Base-by-base conservation (phyloP, 2,329 filamentous ascomycete genomes). In the Penicillium italicum region DNA sequence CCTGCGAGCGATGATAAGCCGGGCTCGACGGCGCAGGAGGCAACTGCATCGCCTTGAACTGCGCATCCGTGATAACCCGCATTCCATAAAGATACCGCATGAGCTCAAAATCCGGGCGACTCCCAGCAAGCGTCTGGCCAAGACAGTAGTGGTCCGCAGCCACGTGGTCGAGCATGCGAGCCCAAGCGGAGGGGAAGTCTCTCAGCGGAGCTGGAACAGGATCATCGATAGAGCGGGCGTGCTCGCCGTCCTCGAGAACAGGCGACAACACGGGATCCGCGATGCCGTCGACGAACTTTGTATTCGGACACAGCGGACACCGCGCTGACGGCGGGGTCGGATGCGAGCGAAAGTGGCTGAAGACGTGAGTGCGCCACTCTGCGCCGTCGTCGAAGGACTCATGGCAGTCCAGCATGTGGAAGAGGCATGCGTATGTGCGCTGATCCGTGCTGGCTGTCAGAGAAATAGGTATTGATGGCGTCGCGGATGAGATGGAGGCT, bases 31-130 rank as follows among this genome's bases (percentile, higher is more conserved):
- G 70, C 8, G 68, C 65, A 3, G 74, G 72, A 18, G 70, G 66
- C 47, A 77, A 63, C 59, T 79, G 76, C 58, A 76, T 69, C 24
- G 72, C 68, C 60, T 75, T 77, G 59, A 77, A 74, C 56, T 78
- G 73, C 14, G 73, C 72, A 18, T 73, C 71, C 12, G 68, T 72
- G 56, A 79, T 77, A 50, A 79, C 67, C 30, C 73, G 68, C 50
- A 69, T 60, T 18, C 68, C 69, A 57, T 75, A 78, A 53, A 79
- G 69, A 63, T 77, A 77, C 49, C 72, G 72, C 75, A 78, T 77
- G 14, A 78, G 64, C 56, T 74, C 72, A 45, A 78, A 76, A 57
- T 76, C 75, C 7, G 74, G 70, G 42, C 72, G 68, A 45, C 71
- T 73, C 6, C 71, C 69, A 2, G 73, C 72, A 9, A 77, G 67